Conservation (phyloP, 129 eudicot genomes). For the Tagetes erecta region DNA sequence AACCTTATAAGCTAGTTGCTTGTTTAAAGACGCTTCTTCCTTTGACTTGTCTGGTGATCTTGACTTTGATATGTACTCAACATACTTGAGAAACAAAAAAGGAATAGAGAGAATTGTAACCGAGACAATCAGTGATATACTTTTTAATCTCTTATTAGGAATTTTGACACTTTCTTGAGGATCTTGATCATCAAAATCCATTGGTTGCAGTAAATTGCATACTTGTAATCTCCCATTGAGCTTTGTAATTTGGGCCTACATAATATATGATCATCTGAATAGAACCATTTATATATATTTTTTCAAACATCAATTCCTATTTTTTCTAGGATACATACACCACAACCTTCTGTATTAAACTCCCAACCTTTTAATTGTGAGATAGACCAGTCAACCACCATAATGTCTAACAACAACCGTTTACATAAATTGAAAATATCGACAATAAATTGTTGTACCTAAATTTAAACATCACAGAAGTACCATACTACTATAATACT, state of each 20-base stretch:
- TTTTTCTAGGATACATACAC: too few relatives aligned
- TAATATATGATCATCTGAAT: not conserved
- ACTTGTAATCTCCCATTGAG: constrained; percentile 51
- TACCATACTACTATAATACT: not conserved
- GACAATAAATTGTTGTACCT: not conserved
- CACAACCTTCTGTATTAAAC: too few relatives aligned
- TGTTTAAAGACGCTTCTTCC: constrained; percentile 72
- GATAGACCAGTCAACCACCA: not conserved
- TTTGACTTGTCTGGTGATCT: constrained; percentile 48
- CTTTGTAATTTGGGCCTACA: constrained; percentile 56
- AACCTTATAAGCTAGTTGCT: constrained; percentile 75
- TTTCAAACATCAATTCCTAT: too few relatives aligned
- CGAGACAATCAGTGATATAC: constrained; percentile 53
- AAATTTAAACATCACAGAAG: not conserved
- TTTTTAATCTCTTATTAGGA: constrained; percentile 54
- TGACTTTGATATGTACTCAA: constrained; percentile 57
- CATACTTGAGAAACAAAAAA: constrained; percentile 64
- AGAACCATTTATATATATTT: too few relatives aligned
- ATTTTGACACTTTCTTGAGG: constrained; percentile 27
- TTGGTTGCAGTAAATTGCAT: constrained; percentile 49
- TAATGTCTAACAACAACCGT: not conserved
- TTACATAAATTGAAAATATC: not conserved
- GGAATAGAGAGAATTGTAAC: constrained; percentile 62
- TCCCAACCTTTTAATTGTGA: too few relatives aligned
- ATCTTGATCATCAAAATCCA: constrained; percentile 28